These are phyloP conservation scores for Aspergillaceae sp. DNA, from an alignment of 2,329 filamentous ascomycete genomes.

Conservation along the genomic window DNA sequence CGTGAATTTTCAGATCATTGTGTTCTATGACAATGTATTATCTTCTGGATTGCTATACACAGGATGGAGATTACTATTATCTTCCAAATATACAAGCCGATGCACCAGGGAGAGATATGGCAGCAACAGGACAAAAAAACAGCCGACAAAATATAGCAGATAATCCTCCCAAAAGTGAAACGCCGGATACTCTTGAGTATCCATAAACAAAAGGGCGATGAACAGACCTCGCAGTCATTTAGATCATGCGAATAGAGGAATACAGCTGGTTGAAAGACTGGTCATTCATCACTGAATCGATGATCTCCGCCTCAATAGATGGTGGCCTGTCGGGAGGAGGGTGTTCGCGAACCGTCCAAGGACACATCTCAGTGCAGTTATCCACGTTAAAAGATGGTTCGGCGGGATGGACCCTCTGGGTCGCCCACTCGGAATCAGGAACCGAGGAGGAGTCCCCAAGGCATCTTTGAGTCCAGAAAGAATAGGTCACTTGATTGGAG, in stretches of 20 bases:
- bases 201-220: no score
- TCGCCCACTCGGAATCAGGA: constrained; percentile 26
- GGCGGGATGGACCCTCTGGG: constrained; percentile 31
- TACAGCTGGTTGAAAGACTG: constrained; percentile 28
- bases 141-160: background rate
- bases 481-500: constrained; percentile 22
- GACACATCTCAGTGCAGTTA: constrained; percentile 32
- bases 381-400: constrained; percentile 25
- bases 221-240: background rate
- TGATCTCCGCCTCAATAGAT: constrained; percentile 24
- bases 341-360: constrained; percentile 33
- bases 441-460: constrained; percentile 20
- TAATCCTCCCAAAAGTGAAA: background rate
- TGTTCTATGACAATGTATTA: background rate
- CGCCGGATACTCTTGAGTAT: background rate
- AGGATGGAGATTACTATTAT: background rate
- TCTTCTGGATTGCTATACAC: background rate
- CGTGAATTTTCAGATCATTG: background rate
- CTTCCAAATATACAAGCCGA: background rate
- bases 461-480: constrained; percentile 27
- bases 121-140: background rate
- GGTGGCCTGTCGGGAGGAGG: constrained; percentile 26
- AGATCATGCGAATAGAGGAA: constrained; percentile 28
- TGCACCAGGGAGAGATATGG: background rate
- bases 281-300: constrained; percentile 24